A percentile compares a stretch with the other conserved stretches of the same genome.
Evolutionary conservation across 257 asterid genomes (phyloP).

Genomic region (Plantago ovata): DNA sequence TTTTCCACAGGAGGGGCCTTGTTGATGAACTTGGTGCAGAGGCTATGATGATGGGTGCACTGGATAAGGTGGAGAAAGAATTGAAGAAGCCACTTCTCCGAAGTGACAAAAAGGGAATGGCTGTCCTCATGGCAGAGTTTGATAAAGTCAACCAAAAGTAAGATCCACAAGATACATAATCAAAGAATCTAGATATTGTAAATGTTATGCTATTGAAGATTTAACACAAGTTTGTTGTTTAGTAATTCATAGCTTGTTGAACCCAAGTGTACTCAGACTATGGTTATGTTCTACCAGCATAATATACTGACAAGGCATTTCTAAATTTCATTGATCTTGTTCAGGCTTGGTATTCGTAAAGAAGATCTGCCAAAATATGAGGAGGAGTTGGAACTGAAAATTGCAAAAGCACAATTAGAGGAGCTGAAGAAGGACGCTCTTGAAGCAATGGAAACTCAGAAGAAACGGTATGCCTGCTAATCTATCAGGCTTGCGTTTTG

Average conservation of each 20-base stretch:
- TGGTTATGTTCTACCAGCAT: too few relatives aligned
- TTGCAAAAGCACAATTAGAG: constrained; percentile 85
- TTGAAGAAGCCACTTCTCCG: constrained; percentile 81
- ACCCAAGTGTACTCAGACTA: too few relatives aligned
- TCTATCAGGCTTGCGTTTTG: constrained; percentile 16
- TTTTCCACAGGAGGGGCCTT: constrained; percentile 72
- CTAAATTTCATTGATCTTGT: too few relatives aligned
- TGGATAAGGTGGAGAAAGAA: constrained; percentile 88
- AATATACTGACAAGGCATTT: too few relatives aligned
- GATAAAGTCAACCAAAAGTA: constrained; percentile 93
- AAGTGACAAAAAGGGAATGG: constrained; percentile 87
- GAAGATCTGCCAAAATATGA: constrained; percentile 85
- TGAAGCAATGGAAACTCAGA: constrained; percentile 96
- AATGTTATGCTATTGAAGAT: too few relatives aligned
- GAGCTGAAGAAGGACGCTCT: constrained; percentile 77
- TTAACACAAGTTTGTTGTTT: too few relatives aligned
- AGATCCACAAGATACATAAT: too few relatives aligned
- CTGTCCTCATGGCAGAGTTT: constrained; percentile 66
- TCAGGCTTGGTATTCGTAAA: constrained; percentile 74
- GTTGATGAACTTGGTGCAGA: constrained; percentile 81
- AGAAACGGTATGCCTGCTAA: too few relatives aligned
- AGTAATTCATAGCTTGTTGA: too few relatives aligned
- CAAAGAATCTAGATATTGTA: too few relatives aligned
- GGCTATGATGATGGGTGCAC: constrained; percentile 75
- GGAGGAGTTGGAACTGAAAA: constrained; percentile 76